Conservation (phyloP, 805 yeast species). For the Myxozyma nipponensis region DNA sequence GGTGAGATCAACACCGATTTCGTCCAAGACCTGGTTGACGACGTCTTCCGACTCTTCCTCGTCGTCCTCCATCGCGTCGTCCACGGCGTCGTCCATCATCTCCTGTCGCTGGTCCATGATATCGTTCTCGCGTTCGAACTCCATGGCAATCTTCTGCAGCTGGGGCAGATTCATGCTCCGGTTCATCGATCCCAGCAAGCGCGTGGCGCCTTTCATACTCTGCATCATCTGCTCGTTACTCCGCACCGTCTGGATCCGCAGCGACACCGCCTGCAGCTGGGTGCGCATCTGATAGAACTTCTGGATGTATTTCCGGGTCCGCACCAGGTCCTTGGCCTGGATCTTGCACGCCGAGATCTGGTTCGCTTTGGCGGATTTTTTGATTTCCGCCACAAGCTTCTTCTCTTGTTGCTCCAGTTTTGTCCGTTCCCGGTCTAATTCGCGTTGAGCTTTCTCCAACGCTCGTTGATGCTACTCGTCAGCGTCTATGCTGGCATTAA, state of each 20-base stretch:
- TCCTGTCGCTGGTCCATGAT: slow-evolving; percentile 98
- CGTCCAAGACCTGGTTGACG: slow-evolving; percentile 87
- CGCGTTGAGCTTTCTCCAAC: slow-evolving; percentile 89
- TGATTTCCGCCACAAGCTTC: slow-evolving; percentile 77
- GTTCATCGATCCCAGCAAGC: slow-evolving; percentile 81
- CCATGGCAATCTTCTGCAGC: slow-evolving; percentile 84
- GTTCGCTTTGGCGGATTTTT: slow-evolving; percentile 85
- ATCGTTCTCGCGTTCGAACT: slow-evolving; percentile 90
- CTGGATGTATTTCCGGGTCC: slow-evolving; percentile 75
- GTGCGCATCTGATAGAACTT: slow-evolving; percentile 93
- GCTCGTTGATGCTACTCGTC: slow-evolving; percentile 76
- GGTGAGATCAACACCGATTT: slow-evolving; percentile 83
- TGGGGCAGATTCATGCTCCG: slow-evolving; percentile 87
- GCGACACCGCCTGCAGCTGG: slow-evolving; percentile 88
- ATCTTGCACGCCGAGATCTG: slow-evolving; percentile 87
- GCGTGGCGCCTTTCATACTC: slow-evolving; percentile 92
- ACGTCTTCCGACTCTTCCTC: slow-evolving; percentile 40
- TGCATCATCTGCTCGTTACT: slow-evolving; percentile 93
- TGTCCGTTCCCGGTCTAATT: slow-evolving; percentile 78
- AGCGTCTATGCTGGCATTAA: neutral
- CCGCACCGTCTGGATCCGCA: slow-evolving; percentile 77
- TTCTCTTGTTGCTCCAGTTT: slow-evolving; percentile 91
- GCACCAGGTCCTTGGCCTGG: slow-evolving; percentile 90
- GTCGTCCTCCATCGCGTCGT: slow-evolving; percentile 92
- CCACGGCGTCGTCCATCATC: slow-evolving; percentile 97